phyloP scores from a whole-genome alignment of 345 rosid species.

The Eucalyptus shirleyi region DNA sequence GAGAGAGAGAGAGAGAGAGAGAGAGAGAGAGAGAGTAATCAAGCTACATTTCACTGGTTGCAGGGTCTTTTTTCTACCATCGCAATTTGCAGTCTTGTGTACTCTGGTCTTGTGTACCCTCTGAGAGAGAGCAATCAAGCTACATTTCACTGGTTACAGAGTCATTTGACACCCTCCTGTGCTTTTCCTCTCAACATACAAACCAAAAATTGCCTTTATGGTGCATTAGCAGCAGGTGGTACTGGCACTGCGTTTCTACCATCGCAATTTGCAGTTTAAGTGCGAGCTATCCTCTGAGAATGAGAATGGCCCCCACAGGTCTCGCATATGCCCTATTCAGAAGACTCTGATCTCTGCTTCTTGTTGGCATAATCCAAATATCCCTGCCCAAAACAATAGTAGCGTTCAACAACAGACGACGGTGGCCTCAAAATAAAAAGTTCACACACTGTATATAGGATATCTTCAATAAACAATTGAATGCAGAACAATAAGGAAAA shows the following conservation, averaged over 20 bases:
- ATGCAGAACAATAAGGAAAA: neutral
- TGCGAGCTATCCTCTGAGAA: neutral
- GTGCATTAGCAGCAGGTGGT: neutral
- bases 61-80: too few species aligned
- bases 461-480: neutral
- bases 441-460: neutral
- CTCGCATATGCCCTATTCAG: neutral
- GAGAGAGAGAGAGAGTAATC: neutral
- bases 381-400: constrained; percentile 28
- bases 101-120: too few species aligned
- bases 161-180: neutral
- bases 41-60: neutral
- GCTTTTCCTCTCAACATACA: neutral
- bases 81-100: too few species aligned
- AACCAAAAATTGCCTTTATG: neutral
- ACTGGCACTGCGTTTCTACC: neutral
- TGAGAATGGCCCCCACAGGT: accelerated
- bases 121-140: neutral
- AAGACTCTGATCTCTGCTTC: constrained; percentile 10
- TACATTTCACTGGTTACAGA: neutral
- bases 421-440: neutral
- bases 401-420: neutral
- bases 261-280: neutral
- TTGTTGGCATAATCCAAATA: constrained; percentile 55
- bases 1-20: neutral